Evolutionary conservation across 495 filamentous ascomycete genomes (phyloP), one percentile per base, ranked within the genome.

Genomic region (Penicillium angulare): DNA sequence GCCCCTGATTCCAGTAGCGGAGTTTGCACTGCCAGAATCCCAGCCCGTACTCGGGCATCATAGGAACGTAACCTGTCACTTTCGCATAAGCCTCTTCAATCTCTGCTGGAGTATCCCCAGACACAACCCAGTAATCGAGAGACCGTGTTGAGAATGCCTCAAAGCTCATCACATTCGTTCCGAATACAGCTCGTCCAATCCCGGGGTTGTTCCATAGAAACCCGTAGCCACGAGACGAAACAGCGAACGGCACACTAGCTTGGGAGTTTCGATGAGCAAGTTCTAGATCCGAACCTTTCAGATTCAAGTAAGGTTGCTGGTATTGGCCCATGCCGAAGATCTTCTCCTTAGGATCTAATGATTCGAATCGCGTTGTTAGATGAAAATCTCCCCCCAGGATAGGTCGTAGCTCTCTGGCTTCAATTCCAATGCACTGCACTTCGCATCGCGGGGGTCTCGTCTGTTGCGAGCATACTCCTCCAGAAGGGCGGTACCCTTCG

Each of bases 301-400:
- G 66, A 55, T 84, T 74, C 39, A 83, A 61, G 22, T 66, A 68
- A 2, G 74, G 71, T 55, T 83, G 79, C 53, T 84, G 81, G 53
- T 84, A 84, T 60, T 84, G 80, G 10, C 81, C 81, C 81, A 84
- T 83, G 26, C 81, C 81, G 52, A 75, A 84, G 10, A 84, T 72
- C 59, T 77, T 80, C 61, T 84, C 81, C 24, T 73, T 61, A 0
- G 63, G 60, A 53, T 75, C 66, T 3, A 77, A 51, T 8, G 74
- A 77, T 57, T 83, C 80, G 45, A 84, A 68, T 0, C 81, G 71
- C 44, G 74, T 59, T 2, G 77, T 82, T 5, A 81, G 67, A 41
- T 76, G 72, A 58, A 76, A 81, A 44, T 80, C 76, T 17, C 67
- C 68, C n/a, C 77, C 78, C 2, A 69, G 62, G 17, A 74, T 68